Evolutionary conservation across 202 grass and related monocot species (phyloP), one percentile per base, ranked within the genome.

Genomic region (Elaeis oleifera): DNA sequence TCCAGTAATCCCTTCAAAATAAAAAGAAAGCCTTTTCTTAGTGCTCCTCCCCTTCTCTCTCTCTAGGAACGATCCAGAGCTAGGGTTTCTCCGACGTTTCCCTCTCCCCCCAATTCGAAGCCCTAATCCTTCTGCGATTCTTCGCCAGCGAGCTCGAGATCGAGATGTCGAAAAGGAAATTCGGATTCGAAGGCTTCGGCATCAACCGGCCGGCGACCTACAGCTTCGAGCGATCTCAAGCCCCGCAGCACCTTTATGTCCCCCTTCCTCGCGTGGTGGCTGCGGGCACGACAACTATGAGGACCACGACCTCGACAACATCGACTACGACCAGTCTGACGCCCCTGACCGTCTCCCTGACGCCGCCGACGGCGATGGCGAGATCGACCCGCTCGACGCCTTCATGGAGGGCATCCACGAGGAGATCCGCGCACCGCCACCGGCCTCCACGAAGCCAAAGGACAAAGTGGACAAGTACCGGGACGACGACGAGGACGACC

Each of bases 331-430:
- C 23, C 78, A 92, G 21, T 32, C 68, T 55, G 76, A 79, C 17
- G 50, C 70, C 20, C 36, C 62, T 0, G 53, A 72, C 26, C 16
- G 61, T 3, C 18, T 24, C 54, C 31, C 54, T 1, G 50, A 19
- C 1, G 56, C 8, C 15, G 71, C 17, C 4, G 71, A 29, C 4
- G 21, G 79, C 18, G 51, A 14, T 9, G 51, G n/a, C 4, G 65
- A 97, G 66, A 77, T 97, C 68, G 92, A 97, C 49, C 84, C 92
- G 6, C 84, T 91, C 24, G 92, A 97, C 56, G 92, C 88, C 8
- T 97, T 97, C 77, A 97, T 97, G 92, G 92, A 84, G 19, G 88
- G 81, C 49, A 97, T 97, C 73, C 79, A 89, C 53, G 82, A 97
- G 59, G 79, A 97, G 77, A 92, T 97, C 80, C 78, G 77, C 36